phyloP scores from a whole-genome alignment of 1,284 basidiomycete species.

The Puccinia triticina region DNA sequence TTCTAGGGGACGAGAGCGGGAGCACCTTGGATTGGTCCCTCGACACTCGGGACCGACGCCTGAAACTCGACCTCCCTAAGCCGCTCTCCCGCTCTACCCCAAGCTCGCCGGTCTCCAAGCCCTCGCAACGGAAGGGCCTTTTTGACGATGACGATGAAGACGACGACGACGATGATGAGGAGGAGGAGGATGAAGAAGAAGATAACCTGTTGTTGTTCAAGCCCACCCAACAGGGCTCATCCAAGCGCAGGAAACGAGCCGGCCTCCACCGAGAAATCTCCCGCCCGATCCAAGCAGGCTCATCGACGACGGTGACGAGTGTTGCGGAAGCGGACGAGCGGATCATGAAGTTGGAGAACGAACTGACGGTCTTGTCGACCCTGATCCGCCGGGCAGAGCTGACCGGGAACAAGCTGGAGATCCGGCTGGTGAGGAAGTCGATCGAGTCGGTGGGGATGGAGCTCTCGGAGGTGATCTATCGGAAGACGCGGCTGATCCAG shows the following conservation, averaged over 20 bases:
- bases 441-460: constrained; percentile 79
- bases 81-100: constrained; percentile 26
- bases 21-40: constrained; percentile 11
- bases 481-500: constrained; percentile 85
- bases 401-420: constrained; percentile 82
- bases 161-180: constrained; percentile 35
- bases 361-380: constrained; percentile 79
- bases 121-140: constrained; percentile 38
- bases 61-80: background rate
- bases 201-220: constrained; percentile 4
- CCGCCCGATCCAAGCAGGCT: constrained; percentile 52
- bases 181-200: constrained; percentile 20
- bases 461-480: constrained; percentile 79
- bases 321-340: constrained; percentile 75
- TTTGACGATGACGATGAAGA: constrained; percentile 45
- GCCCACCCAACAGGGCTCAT: background rate
- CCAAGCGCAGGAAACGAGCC: background rate
- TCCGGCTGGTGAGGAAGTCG: constrained; percentile 77
- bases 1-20: background rate
- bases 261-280: constrained; percentile 18
- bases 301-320: constrained; percentile 69
- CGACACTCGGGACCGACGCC: background rate
- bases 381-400: constrained; percentile 91
- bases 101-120: background rate
- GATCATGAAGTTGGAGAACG: constrained; percentile 74